These are phyloP conservation scores for Xylaria hypoxylon DNA, from an alignment of 2,329 filamentous ascomycete genomes.

Conservation along the genomic window DNA sequence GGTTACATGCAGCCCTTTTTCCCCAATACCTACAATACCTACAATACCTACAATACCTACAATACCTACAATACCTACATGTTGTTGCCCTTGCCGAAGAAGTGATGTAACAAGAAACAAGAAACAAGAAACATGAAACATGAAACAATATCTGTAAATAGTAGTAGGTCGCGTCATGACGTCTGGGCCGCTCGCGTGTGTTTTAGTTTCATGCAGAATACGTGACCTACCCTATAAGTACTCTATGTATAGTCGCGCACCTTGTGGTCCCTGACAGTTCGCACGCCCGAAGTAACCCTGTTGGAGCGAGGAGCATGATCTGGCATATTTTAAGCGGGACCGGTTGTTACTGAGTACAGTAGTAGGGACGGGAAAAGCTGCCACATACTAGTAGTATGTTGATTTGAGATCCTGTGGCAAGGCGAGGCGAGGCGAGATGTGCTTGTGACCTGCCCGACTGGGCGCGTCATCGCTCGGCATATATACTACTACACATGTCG, in stretches of 20 bases:
- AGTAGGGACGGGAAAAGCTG: neutral
- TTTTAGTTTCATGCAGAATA: slow-evolving; percentile 23
- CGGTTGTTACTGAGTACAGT: too few species aligned
- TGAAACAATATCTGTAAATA: slow-evolving; percentile 25
- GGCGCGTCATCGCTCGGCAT: slow-evolving; percentile 24
- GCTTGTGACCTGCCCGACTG: slow-evolving; percentile 31
- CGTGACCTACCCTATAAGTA: slow-evolving; percentile 1
- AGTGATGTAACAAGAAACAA: slow-evolving; percentile 19
- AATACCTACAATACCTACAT: too few species aligned
- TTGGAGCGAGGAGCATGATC: slow-evolving; percentile 9
- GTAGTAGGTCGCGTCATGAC: slow-evolving; percentile 13
- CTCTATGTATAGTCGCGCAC: slow-evolving; percentile 5
- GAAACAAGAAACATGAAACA: slow-evolving; percentile 27
- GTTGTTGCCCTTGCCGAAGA: neutral
- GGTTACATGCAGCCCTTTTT: slow-evolving; percentile 7
- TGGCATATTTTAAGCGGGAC: slow-evolving; percentile 14
- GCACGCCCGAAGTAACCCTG: neutral
- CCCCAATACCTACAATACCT: neutral
- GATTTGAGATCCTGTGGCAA: slow-evolving; percentile 35
- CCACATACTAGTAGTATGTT: too few species aligned
- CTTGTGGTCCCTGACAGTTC: too few species aligned
- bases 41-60: too few species aligned
- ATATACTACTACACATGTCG: slow-evolving; percentile 15
- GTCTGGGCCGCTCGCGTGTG: slow-evolving; percentile 23
- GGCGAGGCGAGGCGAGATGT: slow-evolving; percentile 22